Percentiles rank a stretch among this genome's conserved stretches.
Conservation (phyloP, 2,329 filamentous ascomycete species). For the Biscogniauxia mediterranea region DNA sequence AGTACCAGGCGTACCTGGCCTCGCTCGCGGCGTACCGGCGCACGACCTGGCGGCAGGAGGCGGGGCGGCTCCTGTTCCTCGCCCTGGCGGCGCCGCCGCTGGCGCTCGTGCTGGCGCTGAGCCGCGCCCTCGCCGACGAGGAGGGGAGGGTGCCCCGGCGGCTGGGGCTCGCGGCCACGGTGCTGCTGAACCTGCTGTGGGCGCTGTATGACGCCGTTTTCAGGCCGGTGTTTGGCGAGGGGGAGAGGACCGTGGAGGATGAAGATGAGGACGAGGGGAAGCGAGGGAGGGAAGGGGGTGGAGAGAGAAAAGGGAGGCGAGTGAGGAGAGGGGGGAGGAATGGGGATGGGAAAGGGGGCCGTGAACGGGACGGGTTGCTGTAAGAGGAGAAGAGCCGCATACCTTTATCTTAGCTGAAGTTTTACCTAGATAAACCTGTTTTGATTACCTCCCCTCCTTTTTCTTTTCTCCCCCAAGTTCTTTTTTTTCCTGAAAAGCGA, state of each 20-base stretch:
- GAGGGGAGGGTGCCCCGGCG: constrained; percentile 65
- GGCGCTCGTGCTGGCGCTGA: constrained; percentile 44
- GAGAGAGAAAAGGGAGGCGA: background rate
- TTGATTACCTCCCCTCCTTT: no score
- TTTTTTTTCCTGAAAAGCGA: no score
- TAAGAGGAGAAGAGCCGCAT: constrained; percentile 3
- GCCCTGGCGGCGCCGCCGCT: constrained; percentile 56
- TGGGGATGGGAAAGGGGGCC: constrained; percentile 1
- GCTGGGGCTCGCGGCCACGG: constrained; percentile 53
- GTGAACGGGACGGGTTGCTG: constrained; percentile 26
- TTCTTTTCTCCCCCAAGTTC: no score
- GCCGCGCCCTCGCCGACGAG: constrained; percentile 56
- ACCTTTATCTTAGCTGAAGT: no score
- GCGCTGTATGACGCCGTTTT: constrained; percentile 61
- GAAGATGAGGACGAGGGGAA: constrained; percentile 11
- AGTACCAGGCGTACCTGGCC: constrained; percentile 74
- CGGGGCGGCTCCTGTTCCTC: constrained; percentile 65
- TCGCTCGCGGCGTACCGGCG: constrained; percentile 67
- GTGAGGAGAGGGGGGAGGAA: background rate
- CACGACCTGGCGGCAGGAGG: constrained; percentile 63
- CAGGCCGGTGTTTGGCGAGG: constrained; percentile 75
- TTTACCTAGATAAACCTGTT: no score
- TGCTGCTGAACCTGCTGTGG: constrained; percentile 54
- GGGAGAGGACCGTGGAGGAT: constrained; percentile 60
- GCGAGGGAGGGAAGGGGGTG: background rate